A percentile compares a stretch with the other conserved stretches of the same genome.
These are phyloP conservation scores for Dothideomycetes sp. DNA, from an alignment of 2,329 filamentous ascomycete species.

Conservation along the genomic window DNA sequence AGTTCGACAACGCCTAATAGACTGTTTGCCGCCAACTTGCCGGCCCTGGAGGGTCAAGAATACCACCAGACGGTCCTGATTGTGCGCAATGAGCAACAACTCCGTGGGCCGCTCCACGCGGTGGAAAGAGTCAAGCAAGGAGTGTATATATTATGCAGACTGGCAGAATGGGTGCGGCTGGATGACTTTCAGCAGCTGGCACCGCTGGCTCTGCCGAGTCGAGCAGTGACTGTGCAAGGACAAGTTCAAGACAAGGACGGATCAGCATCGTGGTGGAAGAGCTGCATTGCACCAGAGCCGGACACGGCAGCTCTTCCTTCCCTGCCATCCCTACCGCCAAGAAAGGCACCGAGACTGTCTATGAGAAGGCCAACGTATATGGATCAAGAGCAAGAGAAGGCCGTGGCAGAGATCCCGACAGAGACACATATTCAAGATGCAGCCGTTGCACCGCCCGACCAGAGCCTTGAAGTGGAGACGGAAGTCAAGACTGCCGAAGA, in stretches of 20 bases:
- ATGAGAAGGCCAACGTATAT: neutral
- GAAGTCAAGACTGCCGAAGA: constrained; percentile 19
- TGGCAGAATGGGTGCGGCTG: constrained; percentile 56
- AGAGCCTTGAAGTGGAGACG: neutral
- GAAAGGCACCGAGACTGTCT: constrained; percentile 10
- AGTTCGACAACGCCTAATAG: constrained; percentile 40
- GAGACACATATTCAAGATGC: neutral
- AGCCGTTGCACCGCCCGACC: neutral
- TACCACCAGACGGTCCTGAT: constrained; percentile 51
- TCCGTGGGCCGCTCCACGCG: constrained; percentile 44
- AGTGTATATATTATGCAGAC: constrained; percentile 56
- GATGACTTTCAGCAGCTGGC: constrained; percentile 39
- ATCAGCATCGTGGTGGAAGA: neutral
- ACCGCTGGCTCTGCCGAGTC: constrained; percentile 14
- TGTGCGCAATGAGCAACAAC: constrained; percentile 45
- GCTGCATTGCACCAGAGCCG: constrained; percentile 3
- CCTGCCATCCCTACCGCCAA: constrained; percentile 1
- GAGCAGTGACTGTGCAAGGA: neutral
- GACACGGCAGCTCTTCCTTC: constrained; percentile 1
- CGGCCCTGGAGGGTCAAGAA: constrained; percentile 54
- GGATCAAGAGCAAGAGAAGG: neutral
- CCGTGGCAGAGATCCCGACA: neutral
- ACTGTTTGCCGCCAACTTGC: constrained; percentile 51
- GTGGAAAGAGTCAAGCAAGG: constrained; percentile 53
- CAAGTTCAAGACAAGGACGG: neutral